A percentile compares a stretch with the other conserved stretches of the same genome.
Evolutionary conservation across 2,329 filamentous ascomycete genomes (phyloP).

Genomic region (Colletotrichum chrysophilum): DNA sequence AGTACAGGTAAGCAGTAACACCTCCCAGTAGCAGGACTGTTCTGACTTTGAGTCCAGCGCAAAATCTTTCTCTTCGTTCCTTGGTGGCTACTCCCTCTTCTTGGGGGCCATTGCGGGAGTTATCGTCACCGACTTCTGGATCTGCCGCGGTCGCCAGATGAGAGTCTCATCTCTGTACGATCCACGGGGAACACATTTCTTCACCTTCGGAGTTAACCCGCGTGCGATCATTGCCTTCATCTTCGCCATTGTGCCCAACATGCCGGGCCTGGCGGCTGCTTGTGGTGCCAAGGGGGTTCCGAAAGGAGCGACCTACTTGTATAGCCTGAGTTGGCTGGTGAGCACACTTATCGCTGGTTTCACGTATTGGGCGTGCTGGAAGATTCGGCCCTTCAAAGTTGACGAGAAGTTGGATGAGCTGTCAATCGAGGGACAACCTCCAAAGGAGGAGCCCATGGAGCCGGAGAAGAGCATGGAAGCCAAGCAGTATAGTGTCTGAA

Average conservation of each 20-base stretch:
- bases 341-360: conserved; percentile 18
- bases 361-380: conserved; percentile 17
- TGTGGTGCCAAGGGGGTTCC: conserved; percentile 24
- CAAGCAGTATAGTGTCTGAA: background rate
- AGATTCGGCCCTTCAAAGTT: background rate
- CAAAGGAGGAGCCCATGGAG: background rate
- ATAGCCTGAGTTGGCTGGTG: conserved; percentile 28
- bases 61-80: conserved; percentile 29
- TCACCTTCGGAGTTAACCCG: conserved; percentile 33
- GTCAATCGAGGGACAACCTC: background rate
- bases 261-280: conserved; percentile 25
- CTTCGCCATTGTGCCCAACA: conserved; percentile 30
- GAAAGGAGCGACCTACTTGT: conserved; percentile 21
- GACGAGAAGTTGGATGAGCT: background rate
- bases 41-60: conserved; percentile 7
- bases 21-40: conserved; percentile 18
- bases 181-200: conserved; percentile 48
- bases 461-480: background rate
- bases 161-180: conserved; percentile 41
- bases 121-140: conserved; percentile 41
- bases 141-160: conserved; percentile 38
- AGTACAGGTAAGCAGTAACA: conserved; percentile 5
- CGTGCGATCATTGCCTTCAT: conserved; percentile 34
- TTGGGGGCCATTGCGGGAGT: conserved; percentile 41
- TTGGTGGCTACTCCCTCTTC: conserved; percentile 40